Conservation (phyloP, 139 green algal species). For the Edaphochlamys debaryana region DNA sequence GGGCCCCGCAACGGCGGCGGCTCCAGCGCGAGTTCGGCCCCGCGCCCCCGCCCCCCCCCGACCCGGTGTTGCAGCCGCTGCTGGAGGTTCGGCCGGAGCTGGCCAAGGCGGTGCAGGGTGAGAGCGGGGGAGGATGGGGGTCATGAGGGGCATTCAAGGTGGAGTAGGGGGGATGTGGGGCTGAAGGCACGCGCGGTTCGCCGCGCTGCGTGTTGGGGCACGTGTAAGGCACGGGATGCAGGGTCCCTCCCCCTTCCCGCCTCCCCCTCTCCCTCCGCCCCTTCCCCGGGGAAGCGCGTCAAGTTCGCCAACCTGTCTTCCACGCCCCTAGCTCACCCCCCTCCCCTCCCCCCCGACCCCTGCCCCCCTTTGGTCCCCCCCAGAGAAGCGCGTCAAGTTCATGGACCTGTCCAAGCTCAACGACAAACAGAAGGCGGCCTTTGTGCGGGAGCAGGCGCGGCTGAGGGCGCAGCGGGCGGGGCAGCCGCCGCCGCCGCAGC, state of each 20-base stretch:
- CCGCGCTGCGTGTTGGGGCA: too few relatives aligned
- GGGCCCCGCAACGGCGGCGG: not conserved
- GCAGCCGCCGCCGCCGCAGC: not conserved
- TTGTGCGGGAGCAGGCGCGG: not conserved
- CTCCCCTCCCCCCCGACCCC: not conserved
- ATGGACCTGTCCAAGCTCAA: constrained; percentile 38
- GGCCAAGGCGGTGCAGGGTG: constrained; percentile 28
- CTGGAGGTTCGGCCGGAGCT: constrained; percentile 11
- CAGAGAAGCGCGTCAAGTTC: constrained; percentile 22
- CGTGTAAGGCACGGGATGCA: too few relatives aligned
- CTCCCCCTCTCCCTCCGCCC: too few relatives aligned
- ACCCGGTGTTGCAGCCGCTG: constrained; percentile 20
- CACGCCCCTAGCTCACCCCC: too few relatives aligned
- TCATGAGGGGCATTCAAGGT: too few relatives aligned
- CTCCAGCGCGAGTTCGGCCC: constrained; percentile 3
- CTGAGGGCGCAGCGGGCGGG: not conserved
- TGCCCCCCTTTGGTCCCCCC: too few relatives aligned
- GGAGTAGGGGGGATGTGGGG: not conserved
- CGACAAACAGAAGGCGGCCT: constrained; percentile 19
- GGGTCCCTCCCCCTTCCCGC: too few relatives aligned
- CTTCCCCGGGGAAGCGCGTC: too few relatives aligned
- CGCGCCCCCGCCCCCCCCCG: constrained; percentile 12
- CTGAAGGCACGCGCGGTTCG: too few relatives aligned
- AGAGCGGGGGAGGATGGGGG: not conserved
- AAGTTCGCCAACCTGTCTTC: too few relatives aligned